Percentiles rank a stretch among this genome's conserved stretches.
phyloP scores from a whole-genome alignment of 1,139 yeast species.

The Oligophagozyma castellii region DNA sequence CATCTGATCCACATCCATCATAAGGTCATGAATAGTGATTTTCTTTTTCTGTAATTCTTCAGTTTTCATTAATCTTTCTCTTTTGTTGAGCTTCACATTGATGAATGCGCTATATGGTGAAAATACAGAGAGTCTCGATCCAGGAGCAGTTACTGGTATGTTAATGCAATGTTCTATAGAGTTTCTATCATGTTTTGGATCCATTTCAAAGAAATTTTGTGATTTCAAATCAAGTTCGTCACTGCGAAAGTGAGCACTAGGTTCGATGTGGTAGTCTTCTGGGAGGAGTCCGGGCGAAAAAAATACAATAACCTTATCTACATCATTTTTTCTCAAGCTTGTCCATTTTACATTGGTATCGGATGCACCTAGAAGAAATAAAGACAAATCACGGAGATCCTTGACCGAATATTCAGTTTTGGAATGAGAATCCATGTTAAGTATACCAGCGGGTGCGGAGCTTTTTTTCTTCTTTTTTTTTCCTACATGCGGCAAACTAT shows the following conservation, averaged over 20 bases:
- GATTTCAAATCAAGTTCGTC: slow-evolving; percentile 1
- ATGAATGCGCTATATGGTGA: slow-evolving; percentile 44
- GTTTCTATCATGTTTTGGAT: slow-evolving; percentile 23
- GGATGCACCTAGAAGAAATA: background rate
- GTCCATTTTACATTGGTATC: slow-evolving; percentile 1
- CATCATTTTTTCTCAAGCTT: slow-evolving; percentile 7
- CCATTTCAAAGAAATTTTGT: slow-evolving; percentile 1
- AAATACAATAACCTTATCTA: slow-evolving; percentile 44
- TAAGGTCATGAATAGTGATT: slow-evolving; percentile 41
- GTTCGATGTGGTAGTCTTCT: slow-evolving; percentile 27
- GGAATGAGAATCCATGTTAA: background rate
- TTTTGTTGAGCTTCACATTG: slow-evolving; percentile 40
- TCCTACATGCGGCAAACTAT: background rate
- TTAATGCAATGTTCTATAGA: slow-evolving; percentile 13
- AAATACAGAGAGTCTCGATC: slow-evolving; percentile 42
- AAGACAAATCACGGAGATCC: background rate
- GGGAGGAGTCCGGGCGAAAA: slow-evolving; percentile 55
- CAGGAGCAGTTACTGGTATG: slow-evolving; percentile 36
- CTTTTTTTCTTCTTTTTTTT: slow-evolving; percentile 1
- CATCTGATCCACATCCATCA: slow-evolving; percentile 35
- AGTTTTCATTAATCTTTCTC: slow-evolving; percentile 33
- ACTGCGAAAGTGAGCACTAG: slow-evolving; percentile 7
- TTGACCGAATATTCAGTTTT: background rate
- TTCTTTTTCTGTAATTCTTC: slow-evolving; percentile 27
- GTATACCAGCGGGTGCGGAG: background rate